These are phyloP conservation scores for Salix viminalis DNA, from an alignment of 345 rosid genomes.

Conservation along the genomic window DNA sequence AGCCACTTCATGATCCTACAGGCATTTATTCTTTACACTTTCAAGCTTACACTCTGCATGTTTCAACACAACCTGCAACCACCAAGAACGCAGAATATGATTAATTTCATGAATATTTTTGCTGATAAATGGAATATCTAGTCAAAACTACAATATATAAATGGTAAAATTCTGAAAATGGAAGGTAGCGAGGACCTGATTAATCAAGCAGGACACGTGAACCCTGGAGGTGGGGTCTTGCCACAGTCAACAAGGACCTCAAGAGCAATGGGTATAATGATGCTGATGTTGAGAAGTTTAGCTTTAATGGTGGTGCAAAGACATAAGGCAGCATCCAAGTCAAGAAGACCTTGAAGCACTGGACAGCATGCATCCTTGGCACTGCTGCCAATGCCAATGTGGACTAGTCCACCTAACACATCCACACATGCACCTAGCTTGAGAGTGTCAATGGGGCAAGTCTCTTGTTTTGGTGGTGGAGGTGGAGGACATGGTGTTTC, in stretches of 20 bases:
- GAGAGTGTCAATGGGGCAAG: conserved; percentile 70
- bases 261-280: conserved; percentile 80
- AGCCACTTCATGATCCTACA: not conserved
- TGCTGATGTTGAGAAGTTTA: conserved; percentile 68
- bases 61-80: not conserved
- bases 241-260: conserved; percentile 79
- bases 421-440: conserved; percentile 88
- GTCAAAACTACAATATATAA: not conserved
- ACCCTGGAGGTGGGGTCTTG: conserved; percentile 64
- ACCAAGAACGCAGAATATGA: not conserved
- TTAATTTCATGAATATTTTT: not conserved
- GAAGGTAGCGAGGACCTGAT: not conserved
- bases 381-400: conserved; percentile 65
- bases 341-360: conserved; percentile 60
- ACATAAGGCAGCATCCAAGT: conserved; percentile 83
- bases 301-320: conserved; percentile 78
- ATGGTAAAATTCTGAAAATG: not conserved
- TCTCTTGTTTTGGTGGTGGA: conserved; percentile 32
- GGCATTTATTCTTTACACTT: not conserved
- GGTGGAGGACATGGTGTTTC: conserved; percentile 21
- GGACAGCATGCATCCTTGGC: conserved; percentile 85
- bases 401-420: conserved; percentile 71
- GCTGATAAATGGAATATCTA: not conserved
- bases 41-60: not conserved
- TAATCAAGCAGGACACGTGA: conserved; percentile 50